Evolutionary conservation across 495 filamentous ascomycete genomes (phyloP).

Genomic region (Penicillium canariense): DNA sequence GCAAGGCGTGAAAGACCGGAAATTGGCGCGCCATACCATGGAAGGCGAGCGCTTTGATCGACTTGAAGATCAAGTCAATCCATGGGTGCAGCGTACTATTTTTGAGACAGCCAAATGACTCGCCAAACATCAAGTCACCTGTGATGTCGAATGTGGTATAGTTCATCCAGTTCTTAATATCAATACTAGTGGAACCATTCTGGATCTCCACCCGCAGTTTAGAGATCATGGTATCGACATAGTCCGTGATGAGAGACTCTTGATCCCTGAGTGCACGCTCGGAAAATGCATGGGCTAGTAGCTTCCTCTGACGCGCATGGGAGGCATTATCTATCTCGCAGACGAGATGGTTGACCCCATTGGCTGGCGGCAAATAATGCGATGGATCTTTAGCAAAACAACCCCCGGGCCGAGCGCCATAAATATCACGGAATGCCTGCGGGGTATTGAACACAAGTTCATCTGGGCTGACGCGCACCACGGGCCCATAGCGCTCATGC

Average conservation of each 20-base stretch:
- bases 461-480: constrained; percentile 56
- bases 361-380: constrained; percentile 22
- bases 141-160: constrained; percentile 50
- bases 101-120: constrained; percentile 49
- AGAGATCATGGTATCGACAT: constrained; percentile 41
- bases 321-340: constrained; percentile 17
- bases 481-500: constrained; percentile 43
- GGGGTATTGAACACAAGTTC: constrained; percentile 55
- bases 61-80: constrained; percentile 40
- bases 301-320: constrained; percentile 38
- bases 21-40: constrained; percentile 28
- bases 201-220: constrained; percentile 16
- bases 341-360: constrained; percentile 24
- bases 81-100: constrained; percentile 45
- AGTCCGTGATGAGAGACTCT: constrained; percentile 33
- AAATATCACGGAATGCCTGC: constrained; percentile 58
- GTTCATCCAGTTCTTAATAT: constrained; percentile 32
- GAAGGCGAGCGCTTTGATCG: constrained; percentile 27
- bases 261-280: constrained; percentile 44
- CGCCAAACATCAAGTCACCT: constrained; percentile 48
- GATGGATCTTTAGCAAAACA: constrained; percentile 25
- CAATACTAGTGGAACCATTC: constrained; percentile 4
- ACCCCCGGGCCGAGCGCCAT: constrained; percentile 43
- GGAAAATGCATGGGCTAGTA: constrained; percentile 47
- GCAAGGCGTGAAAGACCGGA: constrained; percentile 20